A percentile compares a stretch with the other conserved stretches of the same genome.
Evolutionary conservation across 129 eudicot genomes (phyloP).

Genomic region (Gnaphalium uliginosum): DNA sequence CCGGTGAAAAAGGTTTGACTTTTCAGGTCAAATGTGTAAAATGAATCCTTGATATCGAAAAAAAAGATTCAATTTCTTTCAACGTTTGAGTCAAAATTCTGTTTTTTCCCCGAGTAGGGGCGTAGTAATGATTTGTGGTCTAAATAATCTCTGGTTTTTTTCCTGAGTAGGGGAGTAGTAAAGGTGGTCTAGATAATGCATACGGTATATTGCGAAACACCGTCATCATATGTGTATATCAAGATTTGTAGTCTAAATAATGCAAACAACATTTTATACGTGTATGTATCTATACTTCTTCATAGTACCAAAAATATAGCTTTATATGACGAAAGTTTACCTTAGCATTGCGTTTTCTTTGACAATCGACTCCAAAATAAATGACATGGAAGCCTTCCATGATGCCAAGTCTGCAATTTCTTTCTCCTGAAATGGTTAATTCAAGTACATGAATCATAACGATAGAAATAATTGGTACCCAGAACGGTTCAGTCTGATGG

Average conservation of each 20-base stretch:
- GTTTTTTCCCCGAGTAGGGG: neutral
- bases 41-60: neutral
- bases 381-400: slow-evolving; percentile 60
- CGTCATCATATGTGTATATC: neutral
- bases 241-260: neutral
- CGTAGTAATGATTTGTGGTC: neutral
- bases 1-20: neutral
- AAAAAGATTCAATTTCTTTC: too few species aligned
- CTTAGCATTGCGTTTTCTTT: slow-evolving; percentile 67
- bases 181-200: too few species aligned
- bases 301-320: neutral
- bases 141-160: too few species aligned
- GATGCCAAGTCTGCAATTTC: slow-evolving; percentile 47
- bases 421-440: slow-evolving; percentile 53
- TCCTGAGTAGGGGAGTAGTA: too few species aligned
- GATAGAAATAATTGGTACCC: slow-evolving; percentile 2
- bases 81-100: too few species aligned
- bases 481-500: neutral
- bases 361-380: slow-evolving; percentile 51
- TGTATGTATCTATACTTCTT: neutral
- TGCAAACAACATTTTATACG: neutral
- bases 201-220: too few species aligned
- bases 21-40: neutral
- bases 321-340: slow-evolving; percentile 34
- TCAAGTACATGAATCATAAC: neutral